These are phyloP conservation scores for Chaetomium olivaceum DNA, from an alignment of 2,329 filamentous ascomycete species.

Conservation along the genomic window DNA sequence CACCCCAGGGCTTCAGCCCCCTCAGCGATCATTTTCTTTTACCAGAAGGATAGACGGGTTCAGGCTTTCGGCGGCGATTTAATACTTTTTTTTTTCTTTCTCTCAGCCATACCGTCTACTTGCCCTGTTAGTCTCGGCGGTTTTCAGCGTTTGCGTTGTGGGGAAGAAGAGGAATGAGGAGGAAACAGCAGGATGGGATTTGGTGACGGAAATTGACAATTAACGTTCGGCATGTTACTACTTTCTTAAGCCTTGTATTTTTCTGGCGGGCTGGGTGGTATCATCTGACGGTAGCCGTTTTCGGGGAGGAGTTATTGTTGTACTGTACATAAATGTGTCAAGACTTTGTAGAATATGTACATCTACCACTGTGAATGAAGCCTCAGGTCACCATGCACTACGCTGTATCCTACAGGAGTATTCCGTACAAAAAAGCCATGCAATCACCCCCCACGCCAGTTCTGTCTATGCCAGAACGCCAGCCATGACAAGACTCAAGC, in stretches of 20 bases:
- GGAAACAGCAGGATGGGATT: not conserved
- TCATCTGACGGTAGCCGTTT: not conserved
- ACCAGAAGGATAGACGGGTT: not conserved
- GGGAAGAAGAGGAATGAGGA: not conserved
- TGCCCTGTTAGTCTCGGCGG: not conserved
- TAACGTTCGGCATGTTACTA: not conserved
- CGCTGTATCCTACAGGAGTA: not conserved
- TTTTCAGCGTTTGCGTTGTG: not conserved
- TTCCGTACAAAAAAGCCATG: conserved; percentile 8
- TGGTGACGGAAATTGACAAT: not conserved
- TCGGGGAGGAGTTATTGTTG: not conserved
- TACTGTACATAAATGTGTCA: not conserved
- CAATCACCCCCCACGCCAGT: not conserved
- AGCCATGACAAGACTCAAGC: not conserved
- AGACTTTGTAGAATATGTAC: too few relatives aligned
- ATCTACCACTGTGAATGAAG: too few relatives aligned
- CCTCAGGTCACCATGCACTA: not conserved
- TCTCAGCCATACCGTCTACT: not conserved
- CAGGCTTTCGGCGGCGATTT: not conserved
- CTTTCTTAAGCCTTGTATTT: not conserved
- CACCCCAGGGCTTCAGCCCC: too few relatives aligned
- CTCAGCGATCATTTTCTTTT: not conserved
- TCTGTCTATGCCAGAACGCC: not conserved
- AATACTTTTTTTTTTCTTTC: not conserved
- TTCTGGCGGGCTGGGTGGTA: not conserved